Conservation (phyloP, 306 rosid genomes). For the Begonia masoniana region DNA sequence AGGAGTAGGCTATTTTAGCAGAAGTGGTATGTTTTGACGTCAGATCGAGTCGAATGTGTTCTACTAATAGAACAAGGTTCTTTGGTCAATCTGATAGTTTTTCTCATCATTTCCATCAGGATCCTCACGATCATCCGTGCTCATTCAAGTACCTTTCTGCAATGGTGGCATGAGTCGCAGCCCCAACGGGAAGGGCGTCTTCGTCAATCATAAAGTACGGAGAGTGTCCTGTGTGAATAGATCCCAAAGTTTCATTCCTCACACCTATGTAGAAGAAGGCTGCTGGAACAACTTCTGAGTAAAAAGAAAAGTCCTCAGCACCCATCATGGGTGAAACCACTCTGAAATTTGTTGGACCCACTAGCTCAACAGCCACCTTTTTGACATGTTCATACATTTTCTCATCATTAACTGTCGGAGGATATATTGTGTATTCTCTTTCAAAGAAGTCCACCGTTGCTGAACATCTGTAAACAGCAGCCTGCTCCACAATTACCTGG, state of each 20-base stretch:
- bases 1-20: no score
- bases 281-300: constrained; percentile 51
- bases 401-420: constrained; percentile 84
- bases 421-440: constrained; percentile 61
- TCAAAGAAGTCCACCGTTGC: constrained; percentile 77
- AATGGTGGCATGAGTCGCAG: constrained; percentile 59
- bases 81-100: no score
- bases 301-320: constrained; percentile 83
- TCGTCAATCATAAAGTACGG: constrained; percentile 76
- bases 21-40: no score
- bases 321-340: constrained; percentile 85
- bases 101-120: no score
- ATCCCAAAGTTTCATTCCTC: constrained; percentile 66
- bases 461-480: constrained; percentile 64
- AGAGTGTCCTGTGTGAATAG: constrained; percentile 69
- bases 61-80: no score
- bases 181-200: constrained; percentile 62
- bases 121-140: constrained; percentile 1
- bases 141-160: constrained; percentile 74
- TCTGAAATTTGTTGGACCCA: constrained; percentile 50
- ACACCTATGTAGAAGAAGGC: constrained; percentile 68
- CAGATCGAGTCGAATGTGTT: no score
- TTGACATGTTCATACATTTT: constrained; percentile 79
- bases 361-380: constrained; percentile 53
- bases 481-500: constrained; percentile 86